Conservation (phyloP, 192 early-diverging fungal species). For the Rhizophagus sp. region DNA sequence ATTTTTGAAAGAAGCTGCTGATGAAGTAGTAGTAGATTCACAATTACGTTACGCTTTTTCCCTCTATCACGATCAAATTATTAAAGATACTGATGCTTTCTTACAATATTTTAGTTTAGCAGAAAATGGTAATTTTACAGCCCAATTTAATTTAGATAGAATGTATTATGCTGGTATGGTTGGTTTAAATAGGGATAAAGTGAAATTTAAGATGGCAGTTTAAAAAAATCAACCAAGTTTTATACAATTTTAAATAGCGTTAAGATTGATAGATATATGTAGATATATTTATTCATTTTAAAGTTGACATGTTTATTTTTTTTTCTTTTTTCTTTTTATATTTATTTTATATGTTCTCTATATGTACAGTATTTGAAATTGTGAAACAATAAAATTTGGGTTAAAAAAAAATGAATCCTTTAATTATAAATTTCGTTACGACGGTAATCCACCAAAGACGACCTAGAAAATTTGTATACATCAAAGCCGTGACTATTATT, state of each 20-base stretch:
- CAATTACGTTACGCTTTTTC: slow-evolving; percentile 28
- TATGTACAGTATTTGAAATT: too few relatives aligned
- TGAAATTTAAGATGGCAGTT: slow-evolving; percentile 22
- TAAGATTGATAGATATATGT: slow-evolving; percentile 1
- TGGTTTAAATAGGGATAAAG: slow-evolving; percentile 11
- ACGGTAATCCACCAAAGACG: too few relatives aligned
- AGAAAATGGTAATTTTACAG: slow-evolving; percentile 27
- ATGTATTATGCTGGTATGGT: slow-evolving; percentile 22
- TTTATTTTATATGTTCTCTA: too few relatives aligned
- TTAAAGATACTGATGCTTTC: slow-evolving; percentile 16
- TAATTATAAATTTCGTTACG: too few relatives aligned
- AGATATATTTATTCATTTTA: too few relatives aligned
- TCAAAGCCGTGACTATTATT: too few relatives aligned
- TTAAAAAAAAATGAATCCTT: too few relatives aligned
- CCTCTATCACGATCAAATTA: not conserved
- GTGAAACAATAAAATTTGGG: too few relatives aligned
- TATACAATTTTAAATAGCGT: slow-evolving; percentile 6
- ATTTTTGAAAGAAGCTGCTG: slow-evolving; percentile 27
- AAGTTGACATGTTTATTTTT: too few relatives aligned
- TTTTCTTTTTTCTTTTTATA: too few relatives aligned
- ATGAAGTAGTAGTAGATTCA: slow-evolving; percentile 25
- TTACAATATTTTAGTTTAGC: slow-evolving; percentile 29
- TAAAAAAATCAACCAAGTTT: slow-evolving; percentile 22
- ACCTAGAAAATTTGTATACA: too few relatives aligned
- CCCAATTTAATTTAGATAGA: slow-evolving; percentile 20